These are phyloP conservation scores for Perkinsus marinus DNA, from an alignment of 169 alveolate genomes.

Conservation along the genomic window DNA sequence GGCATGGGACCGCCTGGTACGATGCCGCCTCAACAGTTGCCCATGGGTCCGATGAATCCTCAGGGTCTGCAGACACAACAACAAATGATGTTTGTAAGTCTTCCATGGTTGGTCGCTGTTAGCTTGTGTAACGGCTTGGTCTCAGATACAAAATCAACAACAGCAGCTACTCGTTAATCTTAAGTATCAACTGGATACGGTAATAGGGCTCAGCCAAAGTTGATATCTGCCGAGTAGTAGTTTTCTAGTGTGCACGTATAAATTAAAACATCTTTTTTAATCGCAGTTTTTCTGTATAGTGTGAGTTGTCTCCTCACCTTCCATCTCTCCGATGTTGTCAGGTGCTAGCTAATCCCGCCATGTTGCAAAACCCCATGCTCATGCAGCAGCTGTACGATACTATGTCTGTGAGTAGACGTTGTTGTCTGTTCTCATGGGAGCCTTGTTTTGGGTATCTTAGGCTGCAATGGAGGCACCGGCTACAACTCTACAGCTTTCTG, in stretches of 20 bases:
- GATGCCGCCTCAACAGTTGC: not conserved
- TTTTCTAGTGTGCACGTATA: no score
- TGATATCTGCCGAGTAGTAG: not conserved
- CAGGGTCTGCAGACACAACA: not conserved
- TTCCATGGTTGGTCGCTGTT: not conserved
- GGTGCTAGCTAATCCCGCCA: not conserved
- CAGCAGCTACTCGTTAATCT: not conserved
- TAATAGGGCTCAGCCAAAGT: not conserved
- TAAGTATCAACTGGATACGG: not conserved
- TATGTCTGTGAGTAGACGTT: not conserved
- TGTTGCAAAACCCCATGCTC: not conserved
- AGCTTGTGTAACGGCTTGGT: not conserved
- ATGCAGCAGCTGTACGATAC: not conserved
- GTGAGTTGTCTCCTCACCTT: not conserved
- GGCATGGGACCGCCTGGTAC: not conserved
- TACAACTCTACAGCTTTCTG: not conserved
- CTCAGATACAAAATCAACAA: not conserved
- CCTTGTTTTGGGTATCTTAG: not conserved
- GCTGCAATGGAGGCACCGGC: not conserved
- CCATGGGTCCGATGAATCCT: not conserved
- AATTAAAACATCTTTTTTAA: no score
- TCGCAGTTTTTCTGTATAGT: no score
- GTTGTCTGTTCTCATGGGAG: no score
- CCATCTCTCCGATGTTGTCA: not conserved
- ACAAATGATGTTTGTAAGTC: not conserved